Evolutionary conservation across 352 stramenopile species (phyloP).

Genomic region (Discostella stelligera): DNA sequence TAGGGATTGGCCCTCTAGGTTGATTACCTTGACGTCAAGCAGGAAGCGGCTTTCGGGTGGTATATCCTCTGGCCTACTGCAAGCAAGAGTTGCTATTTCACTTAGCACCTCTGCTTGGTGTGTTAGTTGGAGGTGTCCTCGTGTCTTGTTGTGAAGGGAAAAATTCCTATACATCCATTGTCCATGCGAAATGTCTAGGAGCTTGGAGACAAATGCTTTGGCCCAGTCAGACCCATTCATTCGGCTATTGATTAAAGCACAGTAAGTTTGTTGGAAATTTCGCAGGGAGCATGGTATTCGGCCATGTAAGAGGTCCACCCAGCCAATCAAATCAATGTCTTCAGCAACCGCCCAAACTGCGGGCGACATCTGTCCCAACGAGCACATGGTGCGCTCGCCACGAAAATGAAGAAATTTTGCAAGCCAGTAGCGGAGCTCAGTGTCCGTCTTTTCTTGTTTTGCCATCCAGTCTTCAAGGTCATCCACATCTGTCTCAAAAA

Average conservation of each 20-base stretch:
- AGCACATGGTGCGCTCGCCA: neutral
- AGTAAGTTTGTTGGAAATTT: neutral
- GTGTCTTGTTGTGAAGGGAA: conserved; percentile 3
- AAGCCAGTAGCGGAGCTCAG: conserved; percentile 16
- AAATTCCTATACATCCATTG: conserved; percentile 34
- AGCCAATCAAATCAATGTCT: conserved; percentile 24
- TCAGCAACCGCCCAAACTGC: neutral
- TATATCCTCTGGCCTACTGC: neutral
- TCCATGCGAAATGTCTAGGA: conserved; percentile 13
- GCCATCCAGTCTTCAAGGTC: conserved; percentile 19
- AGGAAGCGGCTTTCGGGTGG: conserved; percentile 12
- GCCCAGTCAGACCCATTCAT: conserved; percentile 3
- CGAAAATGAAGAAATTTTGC: conserved; percentile 2
- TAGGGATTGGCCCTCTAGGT: neutral
- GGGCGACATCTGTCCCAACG: neutral
- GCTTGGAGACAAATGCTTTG: conserved; percentile 2
- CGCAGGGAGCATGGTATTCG: neutral
- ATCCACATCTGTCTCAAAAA: conserved; percentile 5
- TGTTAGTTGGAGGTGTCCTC: conserved; percentile 3
- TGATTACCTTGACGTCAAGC: conserved; percentile 14
- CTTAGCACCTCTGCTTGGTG: neutral
- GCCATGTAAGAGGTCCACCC: conserved; percentile 29
- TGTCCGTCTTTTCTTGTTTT: conserved; percentile 6
- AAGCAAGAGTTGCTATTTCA: neutral
- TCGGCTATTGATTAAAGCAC: neutral